These are phyloP conservation scores for Pleurotus salmoneostramineus DNA, from an alignment of 768 basidiomycete species.

Conservation along the genomic window DNA sequence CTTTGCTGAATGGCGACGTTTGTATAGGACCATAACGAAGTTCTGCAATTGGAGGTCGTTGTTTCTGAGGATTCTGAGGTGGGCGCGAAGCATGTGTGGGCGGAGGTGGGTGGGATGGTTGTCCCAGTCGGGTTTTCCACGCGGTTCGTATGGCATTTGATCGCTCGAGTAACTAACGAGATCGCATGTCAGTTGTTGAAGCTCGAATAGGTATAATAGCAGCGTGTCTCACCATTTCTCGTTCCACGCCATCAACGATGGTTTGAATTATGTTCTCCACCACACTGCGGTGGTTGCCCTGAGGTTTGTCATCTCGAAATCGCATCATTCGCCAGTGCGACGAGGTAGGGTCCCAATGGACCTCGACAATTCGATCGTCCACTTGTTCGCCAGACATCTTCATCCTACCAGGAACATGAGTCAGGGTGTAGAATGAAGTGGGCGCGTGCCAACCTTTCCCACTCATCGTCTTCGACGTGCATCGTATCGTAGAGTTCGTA, in stretches of 20 bases:
- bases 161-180: slow-evolving; percentile 59
- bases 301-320: slow-evolving; percentile 89
- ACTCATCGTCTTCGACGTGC: slow-evolving; percentile 84
- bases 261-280: slow-evolving; percentile 88
- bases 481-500: slow-evolving; percentile 88
- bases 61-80: slow-evolving; percentile 10
- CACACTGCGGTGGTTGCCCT: slow-evolving; percentile 83
- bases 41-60: slow-evolving; percentile 20
- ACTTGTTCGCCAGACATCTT: slow-evolving; percentile 81
- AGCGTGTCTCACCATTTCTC: slow-evolving; percentile 60
- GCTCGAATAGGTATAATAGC: slow-evolving; percentile 7
- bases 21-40: slow-evolving; percentile 65
- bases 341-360: slow-evolving; percentile 74
- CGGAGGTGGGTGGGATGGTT: slow-evolving; percentile 23
- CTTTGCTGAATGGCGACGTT: slow-evolving; percentile 68
- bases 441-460: slow-evolving; percentile 71
- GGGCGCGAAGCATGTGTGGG: slow-evolving; percentile 17
- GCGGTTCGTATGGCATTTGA: slow-evolving; percentile 60
- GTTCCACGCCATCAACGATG: slow-evolving; percentile 93
- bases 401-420: slow-evolving; percentile 45
- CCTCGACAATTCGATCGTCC: slow-evolving; percentile 94
- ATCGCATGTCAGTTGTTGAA: slow-evolving; percentile 1
- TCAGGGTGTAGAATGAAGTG: neutral
- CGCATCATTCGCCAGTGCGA: slow-evolving; percentile 87
- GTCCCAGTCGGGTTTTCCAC: slow-evolving; percentile 66